Evolutionary conservation across 2,329 filamentous ascomycete species (phyloP).

Genomic region (Ambrosiella beaveri): DNA sequence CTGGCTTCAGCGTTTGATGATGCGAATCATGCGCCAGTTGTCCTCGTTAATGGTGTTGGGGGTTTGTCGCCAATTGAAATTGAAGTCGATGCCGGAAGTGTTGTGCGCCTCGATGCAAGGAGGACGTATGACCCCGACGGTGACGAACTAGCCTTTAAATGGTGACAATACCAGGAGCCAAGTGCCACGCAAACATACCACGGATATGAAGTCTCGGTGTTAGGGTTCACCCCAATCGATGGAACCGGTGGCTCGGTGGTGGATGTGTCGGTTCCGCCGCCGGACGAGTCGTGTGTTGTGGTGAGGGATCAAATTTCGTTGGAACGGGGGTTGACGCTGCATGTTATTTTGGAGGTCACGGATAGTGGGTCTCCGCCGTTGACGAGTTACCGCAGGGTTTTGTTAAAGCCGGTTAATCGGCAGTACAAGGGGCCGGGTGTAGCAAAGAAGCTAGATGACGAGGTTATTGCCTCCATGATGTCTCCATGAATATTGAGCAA

Average conservation of each 20-base stretch:
- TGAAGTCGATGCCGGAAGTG: constrained; percentile 24
- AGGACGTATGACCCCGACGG: constrained; percentile 30
- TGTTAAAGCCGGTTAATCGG: constrained; percentile 21
- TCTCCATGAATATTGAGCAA: too few relatives aligned
- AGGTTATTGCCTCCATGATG: too few relatives aligned
- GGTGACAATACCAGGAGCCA: constrained; percentile 30
- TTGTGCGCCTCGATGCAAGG: constrained; percentile 27
- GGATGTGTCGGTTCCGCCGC: constrained; percentile 22
- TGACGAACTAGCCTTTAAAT: constrained; percentile 27
- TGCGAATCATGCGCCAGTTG: constrained; percentile 30
- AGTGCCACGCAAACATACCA: not conserved
- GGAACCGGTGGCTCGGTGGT: constrained; percentile 16
- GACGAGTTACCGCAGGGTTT: constrained; percentile 29
- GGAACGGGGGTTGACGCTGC: constrained; percentile 26
- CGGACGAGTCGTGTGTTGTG: constrained; percentile 25
- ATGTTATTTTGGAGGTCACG: constrained; percentile 32
- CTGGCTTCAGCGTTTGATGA: constrained; percentile 16
- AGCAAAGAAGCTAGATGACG: too few relatives aligned
- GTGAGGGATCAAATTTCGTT: constrained; percentile 21
- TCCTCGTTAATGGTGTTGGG: constrained; percentile 23
- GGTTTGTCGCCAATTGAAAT: constrained; percentile 23
- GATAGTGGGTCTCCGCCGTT: constrained; percentile 26
- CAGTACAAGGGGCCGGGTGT: constrained; percentile 16
- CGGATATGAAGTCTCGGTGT: not conserved
- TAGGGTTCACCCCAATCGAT: not conserved